Percentiles rank a stretch among this genome's conserved stretches.
phyloP scores from a whole-genome alignment of 495 filamentous ascomycete species.

The Penicillium fimorum region DNA sequence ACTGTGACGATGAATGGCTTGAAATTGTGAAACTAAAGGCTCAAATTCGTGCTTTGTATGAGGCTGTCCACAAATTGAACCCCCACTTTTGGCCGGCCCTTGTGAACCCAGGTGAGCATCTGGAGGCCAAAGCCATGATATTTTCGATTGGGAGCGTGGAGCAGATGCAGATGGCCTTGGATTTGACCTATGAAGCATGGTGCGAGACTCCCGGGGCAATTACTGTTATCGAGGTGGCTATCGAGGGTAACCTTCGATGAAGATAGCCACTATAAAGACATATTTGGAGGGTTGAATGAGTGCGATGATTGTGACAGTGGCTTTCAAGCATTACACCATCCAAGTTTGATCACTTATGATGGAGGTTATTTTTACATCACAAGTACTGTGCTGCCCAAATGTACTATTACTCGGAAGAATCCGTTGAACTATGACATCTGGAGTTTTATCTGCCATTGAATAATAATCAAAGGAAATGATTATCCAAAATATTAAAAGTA shows the following conservation, averaged over 20 bases:
- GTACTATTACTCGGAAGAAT: background rate
- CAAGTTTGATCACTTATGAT: background rate
- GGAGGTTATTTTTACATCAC: background rate
- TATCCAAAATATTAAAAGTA: background rate
- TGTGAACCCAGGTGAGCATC: background rate
- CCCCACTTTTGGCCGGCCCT: constrained; percentile 7
- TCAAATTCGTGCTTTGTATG: constrained; percentile 5
- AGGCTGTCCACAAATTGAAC: constrained; percentile 1
- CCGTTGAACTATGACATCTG: background rate
- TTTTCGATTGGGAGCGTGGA: background rate
- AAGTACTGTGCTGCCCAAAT: no score
- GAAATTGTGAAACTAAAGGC: background rate
- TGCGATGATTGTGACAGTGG: background rate
- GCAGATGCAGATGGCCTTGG: background rate
- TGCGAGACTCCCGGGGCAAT: background rate
- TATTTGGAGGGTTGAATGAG: background rate
- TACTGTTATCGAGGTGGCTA: background rate
- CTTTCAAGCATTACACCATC: background rate
- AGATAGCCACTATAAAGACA: background rate
- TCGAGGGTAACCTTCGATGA: background rate
- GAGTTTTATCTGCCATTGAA: background rate
- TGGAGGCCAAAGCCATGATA: background rate
- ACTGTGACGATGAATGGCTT: background rate
- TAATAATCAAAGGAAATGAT: background rate
- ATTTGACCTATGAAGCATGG: constrained; percentile 1